Evolutionary conservation across 2,329 filamentous ascomycete genomes (phyloP).

Genomic region (Nigrograna mackinnonii): DNA sequence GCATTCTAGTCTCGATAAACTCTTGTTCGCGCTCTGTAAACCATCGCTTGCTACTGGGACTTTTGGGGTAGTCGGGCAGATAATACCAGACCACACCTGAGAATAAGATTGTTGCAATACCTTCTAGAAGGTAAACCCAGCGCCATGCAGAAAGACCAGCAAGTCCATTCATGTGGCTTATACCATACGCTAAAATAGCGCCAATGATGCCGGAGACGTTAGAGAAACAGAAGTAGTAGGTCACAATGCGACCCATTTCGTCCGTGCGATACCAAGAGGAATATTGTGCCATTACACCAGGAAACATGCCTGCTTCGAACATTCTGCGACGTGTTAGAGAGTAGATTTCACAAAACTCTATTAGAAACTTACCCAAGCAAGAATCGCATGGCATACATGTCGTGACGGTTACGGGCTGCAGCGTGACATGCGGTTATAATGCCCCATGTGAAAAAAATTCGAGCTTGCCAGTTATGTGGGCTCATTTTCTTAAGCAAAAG

Average conservation of each 20-base stretch:
- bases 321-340: constrained; percentile 26
- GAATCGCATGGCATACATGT: constrained; percentile 26
- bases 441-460: constrained; percentile 29
- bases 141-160: constrained; percentile 20
- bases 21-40: constrained; percentile 45
- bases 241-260: constrained; percentile 40
- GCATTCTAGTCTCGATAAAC: constrained; percentile 43
- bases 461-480: constrained; percentile 41
- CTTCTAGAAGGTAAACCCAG: constrained; percentile 51
- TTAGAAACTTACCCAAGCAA: constrained; percentile 16
- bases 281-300: constrained; percentile 35
- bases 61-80: constrained; percentile 52
- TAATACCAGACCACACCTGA: constrained; percentile 41
- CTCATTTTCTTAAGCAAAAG: constrained; percentile 41
- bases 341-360: too few species aligned
- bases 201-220: constrained; percentile 37
- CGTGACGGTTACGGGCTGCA: constrained; percentile 24
- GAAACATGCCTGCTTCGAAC: constrained; percentile 31
- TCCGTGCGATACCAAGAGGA: constrained; percentile 42
- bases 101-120: constrained; percentile 47
- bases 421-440: constrained; percentile 32
- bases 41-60: constrained; percentile 39
- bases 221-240: constrained; percentile 39
- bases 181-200: constrained; percentile 25
- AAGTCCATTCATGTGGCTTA: constrained; percentile 23